Percentiles rank a stretch among this genome's conserved stretches.
Evolutionary conservation across 306 rosid species (phyloP).

Genomic region (Pyrus bretschneideri): DNA sequence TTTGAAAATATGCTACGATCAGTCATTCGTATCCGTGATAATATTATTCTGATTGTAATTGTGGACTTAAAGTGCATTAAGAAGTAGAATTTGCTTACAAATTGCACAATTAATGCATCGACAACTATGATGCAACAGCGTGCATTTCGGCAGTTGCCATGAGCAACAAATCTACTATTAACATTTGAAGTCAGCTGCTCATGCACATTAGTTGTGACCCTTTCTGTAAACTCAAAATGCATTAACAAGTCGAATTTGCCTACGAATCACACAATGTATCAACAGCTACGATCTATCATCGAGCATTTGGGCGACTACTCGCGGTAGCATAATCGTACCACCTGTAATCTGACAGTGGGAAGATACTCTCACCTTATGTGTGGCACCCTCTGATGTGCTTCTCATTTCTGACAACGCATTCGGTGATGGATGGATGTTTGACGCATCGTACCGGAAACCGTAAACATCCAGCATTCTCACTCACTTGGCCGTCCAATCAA

Average conservation of each 20-base stretch:
- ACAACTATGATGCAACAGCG: too few relatives aligned
- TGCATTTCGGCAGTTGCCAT: not conserved
- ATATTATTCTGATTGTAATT: too few relatives aligned
- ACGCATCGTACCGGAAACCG: not conserved
- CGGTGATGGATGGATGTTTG: not conserved
- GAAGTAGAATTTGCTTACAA: not conserved
- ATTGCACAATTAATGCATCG: not conserved
- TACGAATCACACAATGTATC: not conserved
- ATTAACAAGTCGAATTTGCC: not conserved
- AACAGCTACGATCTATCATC: not conserved
- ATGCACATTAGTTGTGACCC: too few relatives aligned
- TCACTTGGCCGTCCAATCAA: not conserved
- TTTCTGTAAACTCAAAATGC: too few relatives aligned
- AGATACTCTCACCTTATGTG: not conserved
- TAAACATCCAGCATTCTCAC: not conserved
- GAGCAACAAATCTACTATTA: not conserved
- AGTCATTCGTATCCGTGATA: fast-evolving
- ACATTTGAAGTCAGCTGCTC: too few relatives aligned
- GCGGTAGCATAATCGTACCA: not conserved
- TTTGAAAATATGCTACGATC: not conserved
- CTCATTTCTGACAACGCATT: not conserved
- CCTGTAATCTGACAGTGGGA: not conserved
- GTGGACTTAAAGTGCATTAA: not conserved
- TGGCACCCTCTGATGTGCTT: not conserved
- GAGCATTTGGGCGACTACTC: not conserved